Evolutionary conservation across 192 early-diverging fungal species (phyloP).

Genomic region (Backusella liffmaniae): DNA sequence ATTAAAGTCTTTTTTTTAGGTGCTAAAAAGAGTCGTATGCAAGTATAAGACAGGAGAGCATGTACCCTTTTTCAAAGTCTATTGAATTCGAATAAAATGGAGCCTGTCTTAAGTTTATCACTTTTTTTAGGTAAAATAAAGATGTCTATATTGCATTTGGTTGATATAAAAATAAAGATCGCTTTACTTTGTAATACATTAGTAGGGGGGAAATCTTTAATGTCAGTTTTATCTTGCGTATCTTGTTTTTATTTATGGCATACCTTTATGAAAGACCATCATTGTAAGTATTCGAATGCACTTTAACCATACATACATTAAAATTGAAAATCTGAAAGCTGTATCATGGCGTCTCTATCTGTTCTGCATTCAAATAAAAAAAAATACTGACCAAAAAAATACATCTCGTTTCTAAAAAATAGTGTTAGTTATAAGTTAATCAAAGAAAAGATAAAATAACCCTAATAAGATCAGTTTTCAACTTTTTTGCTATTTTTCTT

Average conservation of each 20-base stretch:
- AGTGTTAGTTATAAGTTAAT: too few species aligned
- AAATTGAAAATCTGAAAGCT: too few species aligned
- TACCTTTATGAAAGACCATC: neutral
- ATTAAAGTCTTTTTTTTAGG: neutral
- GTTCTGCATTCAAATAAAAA: too few species aligned
- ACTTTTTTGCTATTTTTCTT: too few species aligned
- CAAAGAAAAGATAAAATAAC: too few species aligned
- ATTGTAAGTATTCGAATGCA: too few species aligned
- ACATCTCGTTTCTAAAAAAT: too few species aligned
- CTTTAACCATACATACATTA: too few species aligned
- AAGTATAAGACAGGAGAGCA: neutral
- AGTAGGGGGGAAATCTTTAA: neutral
- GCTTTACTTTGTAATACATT: neutral
- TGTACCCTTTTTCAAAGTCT: neutral
- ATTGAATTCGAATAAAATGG: neutral
- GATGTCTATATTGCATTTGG: neutral
- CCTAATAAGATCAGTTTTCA: too few species aligned
- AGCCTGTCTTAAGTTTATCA: neutral
- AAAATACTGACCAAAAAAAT: too few species aligned
- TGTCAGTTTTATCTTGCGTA: neutral
- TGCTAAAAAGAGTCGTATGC: neutral
- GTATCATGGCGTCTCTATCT: too few species aligned
- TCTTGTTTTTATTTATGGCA: too few species aligned
- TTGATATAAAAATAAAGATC: neutral
- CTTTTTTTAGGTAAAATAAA: neutral